Conservation (phyloP, 1,139 yeast genomes). For the Debaryomyces udenii region DNA sequence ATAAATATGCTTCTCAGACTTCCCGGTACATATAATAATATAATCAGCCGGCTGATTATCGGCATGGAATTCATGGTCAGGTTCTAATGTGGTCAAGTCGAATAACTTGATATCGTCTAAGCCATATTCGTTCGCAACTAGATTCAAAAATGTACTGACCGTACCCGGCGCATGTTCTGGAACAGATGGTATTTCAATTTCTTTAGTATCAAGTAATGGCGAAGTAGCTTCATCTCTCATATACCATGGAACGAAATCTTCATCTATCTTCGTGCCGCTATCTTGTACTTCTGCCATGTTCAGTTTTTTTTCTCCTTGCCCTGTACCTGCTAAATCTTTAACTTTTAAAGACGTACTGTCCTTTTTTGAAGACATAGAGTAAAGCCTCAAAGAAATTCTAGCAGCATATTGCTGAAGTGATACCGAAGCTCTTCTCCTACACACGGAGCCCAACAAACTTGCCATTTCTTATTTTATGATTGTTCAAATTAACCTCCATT, state of each 20-base stretch:
- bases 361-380: no score
- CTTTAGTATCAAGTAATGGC: slow-evolving; percentile 30
- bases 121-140: slow-evolving; percentile 64
- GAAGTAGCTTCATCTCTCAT: slow-evolving; percentile 55
- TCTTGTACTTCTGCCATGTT: not conserved
- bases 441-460: slow-evolving; percentile 3
- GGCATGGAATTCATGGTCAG: slow-evolving; percentile 41
- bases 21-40: slow-evolving; percentile 76
- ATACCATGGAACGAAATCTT: slow-evolving; percentile 60
- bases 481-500: no score
- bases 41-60: slow-evolving; percentile 42
- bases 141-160: slow-evolving; percentile 46
- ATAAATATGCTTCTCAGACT: slow-evolving; percentile 72
- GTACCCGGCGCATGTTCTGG: slow-evolving; percentile 62
- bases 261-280: not conserved
- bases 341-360: no score
- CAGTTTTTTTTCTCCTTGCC: not conserved
- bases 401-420: not conserved
- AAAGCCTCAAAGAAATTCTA: no score
- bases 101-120: slow-evolving; percentile 61
- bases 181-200: slow-evolving; percentile 44
- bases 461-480: slow-evolving; percentile 2
- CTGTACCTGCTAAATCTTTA: no score
- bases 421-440: not conserved
- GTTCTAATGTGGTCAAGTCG: slow-evolving; percentile 43